Evolutionary conservation across 1,139 yeast species (phyloP).

Genomic region (Sugiyamaella novakii): DNA sequence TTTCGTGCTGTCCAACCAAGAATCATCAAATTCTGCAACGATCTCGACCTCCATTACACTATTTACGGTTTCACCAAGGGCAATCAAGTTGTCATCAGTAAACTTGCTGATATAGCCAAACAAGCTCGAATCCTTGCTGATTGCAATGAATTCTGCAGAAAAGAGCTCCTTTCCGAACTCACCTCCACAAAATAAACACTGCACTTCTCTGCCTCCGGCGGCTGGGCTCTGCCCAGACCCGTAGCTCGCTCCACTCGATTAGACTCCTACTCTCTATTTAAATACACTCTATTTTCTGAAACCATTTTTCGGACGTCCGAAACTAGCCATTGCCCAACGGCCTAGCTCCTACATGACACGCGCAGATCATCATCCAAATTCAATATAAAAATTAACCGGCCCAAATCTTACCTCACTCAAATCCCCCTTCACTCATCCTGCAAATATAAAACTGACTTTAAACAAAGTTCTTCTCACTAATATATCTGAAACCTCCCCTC

Average conservation of each 20-base stretch:
- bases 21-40: conserved; percentile 72
- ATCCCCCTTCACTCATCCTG: no score
- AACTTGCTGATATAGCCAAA: conserved; percentile 72
- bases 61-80: conserved; percentile 85
- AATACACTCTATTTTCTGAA: no score
- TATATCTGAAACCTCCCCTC: no score
- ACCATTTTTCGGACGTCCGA: no score
- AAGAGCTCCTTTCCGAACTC: conserved; percentile 26
- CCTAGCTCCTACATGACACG: no score
- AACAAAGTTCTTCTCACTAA: no score
- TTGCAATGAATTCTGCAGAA: conserved; percentile 51
- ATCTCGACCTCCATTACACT: conserved; percentile 78
- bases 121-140: conserved; percentile 75
- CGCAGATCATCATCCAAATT: no score
- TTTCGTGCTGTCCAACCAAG: conserved; percentile 71
- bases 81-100: conserved; percentile 66
- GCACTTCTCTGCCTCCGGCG: conserved; percentile 7
- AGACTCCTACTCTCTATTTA: no score
- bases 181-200: background rate
- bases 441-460: no score
- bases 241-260: conserved; percentile 7
- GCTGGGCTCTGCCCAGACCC: conserved; percentile 9
- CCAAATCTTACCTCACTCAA: no score
- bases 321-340: no score
- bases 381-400: no score